Evolutionary conservation across 1,139 yeast species (phyloP).

Genomic region (Blastobotrys aristatus): DNA sequence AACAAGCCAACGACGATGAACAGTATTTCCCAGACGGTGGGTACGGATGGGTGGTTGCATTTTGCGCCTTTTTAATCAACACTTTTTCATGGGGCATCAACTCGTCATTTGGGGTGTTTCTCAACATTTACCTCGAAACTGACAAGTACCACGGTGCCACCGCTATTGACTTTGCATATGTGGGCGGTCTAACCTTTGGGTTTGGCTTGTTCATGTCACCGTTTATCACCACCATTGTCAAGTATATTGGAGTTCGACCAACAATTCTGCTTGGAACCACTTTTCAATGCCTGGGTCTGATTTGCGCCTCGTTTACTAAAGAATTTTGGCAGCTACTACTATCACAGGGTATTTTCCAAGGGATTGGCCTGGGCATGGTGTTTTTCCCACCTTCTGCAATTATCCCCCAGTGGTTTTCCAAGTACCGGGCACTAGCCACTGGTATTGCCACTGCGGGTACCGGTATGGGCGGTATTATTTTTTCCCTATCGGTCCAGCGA

Average conservation of each 20-base stretch:
- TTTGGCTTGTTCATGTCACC: conserved; percentile 59
- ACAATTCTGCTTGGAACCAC: conserved; percentile 46
- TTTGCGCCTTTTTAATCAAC: conserved; percentile 49
- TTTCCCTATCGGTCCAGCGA: conserved; percentile 38
- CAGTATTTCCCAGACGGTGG: conserved; percentile 49
- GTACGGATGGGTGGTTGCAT: conserved; percentile 63
- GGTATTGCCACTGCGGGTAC: conserved; percentile 37
- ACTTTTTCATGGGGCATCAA: conserved; percentile 73
- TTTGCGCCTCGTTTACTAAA: conserved; percentile 61
- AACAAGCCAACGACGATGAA: not conserved
- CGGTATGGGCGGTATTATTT: conserved; percentile 37
- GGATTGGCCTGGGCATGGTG: conserved; percentile 54
- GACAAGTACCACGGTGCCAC: conserved; percentile 54
- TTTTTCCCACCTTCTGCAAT: conserved; percentile 54
- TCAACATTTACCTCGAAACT: conserved; percentile 49
- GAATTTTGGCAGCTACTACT: conserved; percentile 58
- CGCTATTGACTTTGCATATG: conserved; percentile 56
- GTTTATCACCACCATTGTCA: conserved; percentile 39
- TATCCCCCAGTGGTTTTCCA: conserved; percentile 58
- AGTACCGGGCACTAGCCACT: conserved; percentile 51
- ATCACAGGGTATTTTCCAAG: conserved; percentile 64
- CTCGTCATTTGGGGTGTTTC: conserved; percentile 63
- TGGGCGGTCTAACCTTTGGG: conserved; percentile 61
- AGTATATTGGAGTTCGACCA: conserved; percentile 38
- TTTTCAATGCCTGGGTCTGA: conserved; percentile 51